Percentiles rank a stretch among this genome's conserved stretches.
These are phyloP conservation scores for Mucor mucedo DNA, from an alignment of 371 early-diverging fungal species.

Conservation along the genomic window DNA sequence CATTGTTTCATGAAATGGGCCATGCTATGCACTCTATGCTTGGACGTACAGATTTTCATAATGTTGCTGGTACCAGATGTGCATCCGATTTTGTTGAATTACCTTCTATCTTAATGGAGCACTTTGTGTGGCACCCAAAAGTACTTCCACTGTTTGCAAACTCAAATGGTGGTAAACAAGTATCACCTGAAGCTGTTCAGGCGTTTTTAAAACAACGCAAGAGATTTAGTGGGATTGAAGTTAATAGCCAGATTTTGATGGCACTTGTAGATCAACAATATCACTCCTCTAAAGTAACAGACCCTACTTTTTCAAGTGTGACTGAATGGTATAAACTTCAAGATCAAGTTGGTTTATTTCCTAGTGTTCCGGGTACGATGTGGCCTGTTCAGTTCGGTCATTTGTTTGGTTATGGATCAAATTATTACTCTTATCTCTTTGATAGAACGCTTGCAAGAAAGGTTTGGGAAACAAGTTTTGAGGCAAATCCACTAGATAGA, in stretches of 20 bases:
- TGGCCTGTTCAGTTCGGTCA: conserved; percentile 96
- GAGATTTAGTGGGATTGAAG: conserved; percentile 74
- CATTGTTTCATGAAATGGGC: conserved; percentile 98
- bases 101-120: conserved; percentile 95
- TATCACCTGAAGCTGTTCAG: conserved; percentile 49
- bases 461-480: conserved; percentile 78
- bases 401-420: conserved; percentile 89
- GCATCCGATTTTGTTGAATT: conserved; percentile 96
- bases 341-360: conserved; percentile 62
- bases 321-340: conserved; percentile 59
- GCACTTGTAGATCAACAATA: conserved; percentile 86
- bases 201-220: conserved; percentile 58
- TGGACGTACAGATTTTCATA: conserved; percentile 92
- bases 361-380: conserved; percentile 69
- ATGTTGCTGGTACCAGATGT: conserved; percentile 93
- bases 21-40: conserved; percentile 98
- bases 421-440: conserved; percentile 94
- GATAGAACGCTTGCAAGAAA: conserved; percentile 81
- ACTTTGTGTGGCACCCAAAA: conserved; percentile 78
- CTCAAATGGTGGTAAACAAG: conserved; percentile 56
- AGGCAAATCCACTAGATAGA: conserved; percentile 56
- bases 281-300: conserved; percentile 53
- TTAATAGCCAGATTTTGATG: conserved; percentile 89
- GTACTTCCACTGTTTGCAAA: conserved; percentile 74
- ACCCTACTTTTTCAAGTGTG: conserved; percentile 56